Base-by-base conservation (phyloP, 352 stramenopile genomes). In the Globisporangium paddicum region DNA sequence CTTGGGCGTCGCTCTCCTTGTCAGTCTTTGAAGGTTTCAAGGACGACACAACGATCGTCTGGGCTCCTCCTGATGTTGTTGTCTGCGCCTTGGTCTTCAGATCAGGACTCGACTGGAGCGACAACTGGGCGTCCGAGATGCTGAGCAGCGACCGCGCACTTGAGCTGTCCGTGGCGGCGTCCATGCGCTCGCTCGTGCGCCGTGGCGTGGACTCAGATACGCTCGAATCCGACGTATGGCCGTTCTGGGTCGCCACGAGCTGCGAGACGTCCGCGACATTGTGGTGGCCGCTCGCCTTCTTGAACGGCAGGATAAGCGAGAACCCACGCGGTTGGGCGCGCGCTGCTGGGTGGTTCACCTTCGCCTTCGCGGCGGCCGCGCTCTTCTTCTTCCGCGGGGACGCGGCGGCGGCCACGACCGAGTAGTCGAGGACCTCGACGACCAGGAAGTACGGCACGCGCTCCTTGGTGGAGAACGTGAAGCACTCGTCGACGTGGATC, bases 371-470 rank as follows among this genome's bases (percentile, higher is more conserved):
- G 42, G 46, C 11, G 14, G 35, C n/a, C 18, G 25, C 25, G 18
- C 19, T 53, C n/a, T 53, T 53, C 26, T 71, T 61, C 8, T 55
- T 54, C 30, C 45, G 28, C 28, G 28, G 28, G 3, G 34, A 46
- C 41, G 64, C 38, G 11, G 58, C 58, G 2, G 44, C 32, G 0
- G 63, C 60, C 1, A 64, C 13, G 9, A 67, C 62, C 14, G 78
- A 77, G 54, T 90, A 92, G 54, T 94, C 84, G 38, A 94, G 64
- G 7, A 94, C 85, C 45, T 94, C 85, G 1, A 94, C 73, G 49
- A 82, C 90, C 16, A 94, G 56, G 26, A 94, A 87, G 49, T 89
- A 94, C 11, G 85, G 85, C 37, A 92, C 85, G n/a, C 85, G 75
- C 47, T 92, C 80, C 35, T 92, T 92, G 0, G 85, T 94, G 0